phyloP scores from a whole-genome alignment of 2,329 filamentous ascomycete species.

The Talaromyces sp. region DNA sequence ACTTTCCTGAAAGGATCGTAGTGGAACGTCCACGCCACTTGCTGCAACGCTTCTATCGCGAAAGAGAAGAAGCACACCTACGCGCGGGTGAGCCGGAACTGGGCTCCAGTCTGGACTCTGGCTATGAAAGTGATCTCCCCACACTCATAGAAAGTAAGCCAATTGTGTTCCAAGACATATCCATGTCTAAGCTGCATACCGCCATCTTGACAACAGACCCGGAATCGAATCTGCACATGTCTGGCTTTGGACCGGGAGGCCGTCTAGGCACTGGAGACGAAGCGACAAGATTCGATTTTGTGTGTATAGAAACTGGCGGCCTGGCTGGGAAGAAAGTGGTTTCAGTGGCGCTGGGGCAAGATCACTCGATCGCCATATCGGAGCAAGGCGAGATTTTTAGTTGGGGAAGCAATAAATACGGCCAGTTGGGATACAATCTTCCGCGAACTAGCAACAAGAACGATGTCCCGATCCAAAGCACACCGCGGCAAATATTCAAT shows the following conservation, averaged over 20 bases:
- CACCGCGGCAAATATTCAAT: constrained; percentile 85
- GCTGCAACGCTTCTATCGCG: constrained; percentile 65
- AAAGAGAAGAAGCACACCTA: constrained; percentile 45
- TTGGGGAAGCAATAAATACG: constrained; percentile 84
- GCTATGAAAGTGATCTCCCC: constrained; percentile 57
- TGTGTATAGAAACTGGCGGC: constrained; percentile 70
- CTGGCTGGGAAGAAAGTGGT: constrained; percentile 68
- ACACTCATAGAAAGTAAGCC: constrained; percentile 66
- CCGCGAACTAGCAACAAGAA: constrained; percentile 61
- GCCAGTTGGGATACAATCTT: constrained; percentile 79
- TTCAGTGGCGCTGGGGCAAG: constrained; percentile 80
- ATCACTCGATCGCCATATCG: constrained; percentile 81
- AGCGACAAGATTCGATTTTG: constrained; percentile 80
- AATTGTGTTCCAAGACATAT: constrained; percentile 72
- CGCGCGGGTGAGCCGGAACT: constrained; percentile 30
- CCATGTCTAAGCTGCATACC: constrained; percentile 86
- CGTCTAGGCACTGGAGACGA: constrained; percentile 86
- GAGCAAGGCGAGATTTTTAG: constrained; percentile 87
- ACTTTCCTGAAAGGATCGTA: constrained; percentile 80
- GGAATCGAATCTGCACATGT: constrained; percentile 85
- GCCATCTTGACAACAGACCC: constrained; percentile 83
- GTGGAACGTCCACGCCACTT: constrained; percentile 74
- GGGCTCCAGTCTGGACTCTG: constrained; percentile 20
- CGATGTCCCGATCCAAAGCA: constrained; percentile 75
- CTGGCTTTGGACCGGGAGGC: constrained; percentile 85